phyloP scores from a whole-genome alignment of 1,284 basidiomycete genomes.

The Trichosporon coremiiforme region DNA sequence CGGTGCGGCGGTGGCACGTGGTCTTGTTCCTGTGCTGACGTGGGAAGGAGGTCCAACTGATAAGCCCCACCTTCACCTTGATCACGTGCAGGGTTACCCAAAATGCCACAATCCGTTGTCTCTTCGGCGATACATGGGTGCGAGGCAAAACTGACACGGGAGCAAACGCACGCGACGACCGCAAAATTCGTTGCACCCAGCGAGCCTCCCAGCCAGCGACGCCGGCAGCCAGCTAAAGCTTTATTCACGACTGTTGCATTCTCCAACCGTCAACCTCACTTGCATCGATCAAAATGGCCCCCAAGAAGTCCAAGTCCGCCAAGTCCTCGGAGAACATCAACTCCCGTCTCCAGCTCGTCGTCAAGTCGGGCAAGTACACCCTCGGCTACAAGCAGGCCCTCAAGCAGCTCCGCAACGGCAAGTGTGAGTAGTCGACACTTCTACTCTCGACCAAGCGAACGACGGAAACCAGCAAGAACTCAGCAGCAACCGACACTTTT shows the following conservation, averaged over 20 bases:
- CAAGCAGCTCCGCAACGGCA: conserved; percentile 97
- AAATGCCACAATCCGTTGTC: neutral
- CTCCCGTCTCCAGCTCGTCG: conserved; percentile 92
- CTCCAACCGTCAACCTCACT: conserved; percentile 12
- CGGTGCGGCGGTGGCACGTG: neutral
- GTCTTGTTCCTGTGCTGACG: neutral
- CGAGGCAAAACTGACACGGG: neutral
- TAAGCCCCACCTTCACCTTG: neutral
- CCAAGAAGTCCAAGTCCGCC: conserved; percentile 77
- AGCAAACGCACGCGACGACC: conserved; percentile 11
- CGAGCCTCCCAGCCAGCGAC: neutral
- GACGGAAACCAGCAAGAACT: neutral
- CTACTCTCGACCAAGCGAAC: conserved; percentile 14
- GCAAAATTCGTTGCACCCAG: neutral
- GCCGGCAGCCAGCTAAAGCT: neutral
- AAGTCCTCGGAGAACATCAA: conserved; percentile 95
- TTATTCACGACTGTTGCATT: neutral
- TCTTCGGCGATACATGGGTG: neutral
- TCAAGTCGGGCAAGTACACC: conserved; percentile 84
- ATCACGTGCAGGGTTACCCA: neutral
- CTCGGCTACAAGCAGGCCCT: conserved; percentile 96
- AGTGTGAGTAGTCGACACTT: conserved; percentile 69
- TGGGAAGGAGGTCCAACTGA: neutral
- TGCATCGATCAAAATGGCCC: conserved; percentile 19
- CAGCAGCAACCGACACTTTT: neutral